Evolutionary conservation across 2,329 filamentous ascomycete species (phyloP).

Genomic region (Trichophyton schoenleinii): DNA sequence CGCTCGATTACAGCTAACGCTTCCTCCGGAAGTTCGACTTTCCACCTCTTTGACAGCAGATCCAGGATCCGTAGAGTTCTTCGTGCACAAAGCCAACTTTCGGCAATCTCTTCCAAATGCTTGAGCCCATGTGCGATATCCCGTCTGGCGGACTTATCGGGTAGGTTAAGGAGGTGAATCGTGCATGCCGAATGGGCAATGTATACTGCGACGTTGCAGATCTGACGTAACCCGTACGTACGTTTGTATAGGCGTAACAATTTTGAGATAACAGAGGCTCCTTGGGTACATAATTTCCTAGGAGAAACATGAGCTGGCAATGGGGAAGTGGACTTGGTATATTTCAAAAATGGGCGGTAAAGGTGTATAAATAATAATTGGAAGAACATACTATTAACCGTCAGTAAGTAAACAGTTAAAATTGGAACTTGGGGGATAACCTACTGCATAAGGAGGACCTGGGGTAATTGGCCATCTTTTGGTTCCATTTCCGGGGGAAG

Average conservation of each 20-base stretch:
- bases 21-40: slow-evolving; percentile 73
- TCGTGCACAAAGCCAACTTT: slow-evolving; percentile 83
- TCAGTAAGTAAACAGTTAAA: neutral
- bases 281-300: slow-evolving; percentile 78
- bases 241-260: slow-evolving; percentile 90
- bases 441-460: slow-evolving; percentile 76
- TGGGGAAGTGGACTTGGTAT: slow-evolving; percentile 66
- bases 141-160: slow-evolving; percentile 77
- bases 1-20: slow-evolving; percentile 62
- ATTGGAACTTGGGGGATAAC: slow-evolving; percentile 27
- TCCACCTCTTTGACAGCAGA: slow-evolving; percentile 78
- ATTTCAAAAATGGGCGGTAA: slow-evolving; percentile 89
- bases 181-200: slow-evolving; percentile 90
- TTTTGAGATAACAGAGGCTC: slow-evolving; percentile 81
- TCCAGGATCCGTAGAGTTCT: slow-evolving; percentile 75
- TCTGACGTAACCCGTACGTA: slow-evolving; percentile 77
- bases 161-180: slow-evolving; percentile 83
- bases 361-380: slow-evolving; percentile 91
- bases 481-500: slow-evolving; percentile 79
- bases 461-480: slow-evolving; percentile 76
- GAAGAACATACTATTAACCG: slow-evolving; percentile 73
- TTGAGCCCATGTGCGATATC: slow-evolving; percentile 86
- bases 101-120: slow-evolving; percentile 87
- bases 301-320: slow-evolving; percentile 80
- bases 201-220: slow-evolving; percentile 93